Percentiles rank a stretch among this genome's conserved stretches.
Conservation (phyloP, 352 stramenopile genomes). For the Pythium brassicae region DNA sequence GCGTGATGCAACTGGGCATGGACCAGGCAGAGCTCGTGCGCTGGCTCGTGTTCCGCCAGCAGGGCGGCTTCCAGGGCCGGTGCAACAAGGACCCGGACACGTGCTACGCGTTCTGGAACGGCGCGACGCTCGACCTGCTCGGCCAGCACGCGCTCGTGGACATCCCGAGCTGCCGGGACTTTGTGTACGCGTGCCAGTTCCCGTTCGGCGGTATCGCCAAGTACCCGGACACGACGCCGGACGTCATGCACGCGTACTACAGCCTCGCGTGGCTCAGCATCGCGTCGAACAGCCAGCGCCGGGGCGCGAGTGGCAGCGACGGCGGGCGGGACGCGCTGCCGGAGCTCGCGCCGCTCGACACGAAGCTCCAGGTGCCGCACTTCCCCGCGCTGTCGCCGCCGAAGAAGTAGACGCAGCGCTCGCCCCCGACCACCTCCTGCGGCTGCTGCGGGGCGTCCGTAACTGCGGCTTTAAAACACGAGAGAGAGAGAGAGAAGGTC, state of each 20-base stretch:
- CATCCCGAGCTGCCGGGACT: constrained; percentile 52
- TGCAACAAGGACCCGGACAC: constrained; percentile 89
- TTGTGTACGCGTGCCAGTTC: constrained; percentile 85
- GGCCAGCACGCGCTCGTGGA: constrained; percentile 79
- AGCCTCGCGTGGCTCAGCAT: constrained; percentile 89
- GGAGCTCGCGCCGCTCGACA: constrained; percentile 46
- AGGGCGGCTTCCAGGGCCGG: constrained; percentile 84
- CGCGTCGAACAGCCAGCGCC: constrained; percentile 25
- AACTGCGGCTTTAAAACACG: too few relatives aligned
- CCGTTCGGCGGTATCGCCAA: constrained; percentile 84
- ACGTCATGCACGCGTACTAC: constrained; percentile 92
- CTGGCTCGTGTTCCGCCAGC: constrained; percentile 83
- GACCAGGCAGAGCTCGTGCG: constrained; percentile 65
- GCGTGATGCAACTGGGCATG: constrained; percentile 62
- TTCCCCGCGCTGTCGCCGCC: constrained; percentile 34
- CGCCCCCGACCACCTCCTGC: neutral
- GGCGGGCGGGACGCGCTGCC: constrained; percentile 20
- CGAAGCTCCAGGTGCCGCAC: constrained; percentile 76
- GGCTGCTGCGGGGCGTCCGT: too few relatives aligned
- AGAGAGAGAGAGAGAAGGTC: neutral
- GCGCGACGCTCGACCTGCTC: constrained; percentile 80
- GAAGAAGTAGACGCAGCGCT: constrained; percentile 9
- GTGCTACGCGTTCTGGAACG: constrained; percentile 93
- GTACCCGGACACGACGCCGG: constrained; percentile 66
- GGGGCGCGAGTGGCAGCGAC: constrained; percentile 8